Evolutionary conservation across 805 yeast genomes (phyloP), one percentile per base, ranked within the genome.

Genomic region (Monosporozyma aquatica): DNA sequence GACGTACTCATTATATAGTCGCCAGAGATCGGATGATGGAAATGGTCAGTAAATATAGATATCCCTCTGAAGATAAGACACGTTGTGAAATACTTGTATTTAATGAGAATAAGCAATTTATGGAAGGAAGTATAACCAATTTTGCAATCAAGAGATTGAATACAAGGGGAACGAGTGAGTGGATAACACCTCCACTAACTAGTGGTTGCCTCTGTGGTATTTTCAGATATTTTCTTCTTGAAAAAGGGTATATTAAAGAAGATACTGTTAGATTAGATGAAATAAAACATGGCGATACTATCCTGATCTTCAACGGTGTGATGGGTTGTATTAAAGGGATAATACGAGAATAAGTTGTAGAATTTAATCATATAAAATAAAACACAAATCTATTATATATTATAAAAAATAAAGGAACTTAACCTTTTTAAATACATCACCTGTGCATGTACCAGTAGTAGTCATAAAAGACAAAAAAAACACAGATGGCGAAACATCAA

Each of bases 171-270:
- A 22, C 17, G 1, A 15, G 10, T 1, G 49, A 53, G 10, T 92
- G 95, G 90, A 64, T 79, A 3, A 90, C 97, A 0, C 97, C 98
- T 1, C 65, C 70, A n/a, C 65, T 87, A 24, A 66, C 77, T 1
- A 65, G 77, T 11, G 97, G 97, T 0, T 86, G 95, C 56, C 68
- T 90, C 37, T 80, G 87, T 61, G 97, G 97, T 9, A 87, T 82
- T 0, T 75, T 78, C 53, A 70, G 97, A 51, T 77, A 78, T 48
- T 74, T 71, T 58, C 62, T 90, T 38, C 55, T 87, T 9, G 58
- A 66, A 11, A 74, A 77, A 38, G 72, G 74, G 3, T 54, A 67
- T 24, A 62, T 85, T 2, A 63, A 65, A 36, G 90, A 82, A 55
- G 69, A 68, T 1, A 58, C 84, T 4, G 51, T 56, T 1, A 45